phyloP scores from a whole-genome alignment of 202 grass and related monocot genomes.

The Panicum virgatum region DNA sequence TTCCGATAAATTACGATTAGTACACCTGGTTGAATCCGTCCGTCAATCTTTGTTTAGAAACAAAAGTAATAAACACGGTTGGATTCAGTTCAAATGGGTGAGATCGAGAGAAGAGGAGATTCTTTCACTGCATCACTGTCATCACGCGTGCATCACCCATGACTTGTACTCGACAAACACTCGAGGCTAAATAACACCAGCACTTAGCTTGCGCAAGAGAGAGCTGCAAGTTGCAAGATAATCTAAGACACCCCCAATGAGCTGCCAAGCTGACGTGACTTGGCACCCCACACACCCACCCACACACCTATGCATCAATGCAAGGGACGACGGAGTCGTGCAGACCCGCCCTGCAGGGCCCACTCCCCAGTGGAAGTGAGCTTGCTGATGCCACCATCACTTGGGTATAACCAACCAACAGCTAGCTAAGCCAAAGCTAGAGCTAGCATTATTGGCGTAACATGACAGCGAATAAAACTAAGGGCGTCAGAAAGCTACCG shows the following conservation, averaged over 20 bases:
- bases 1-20: neutral
- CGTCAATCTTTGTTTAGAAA: neutral
- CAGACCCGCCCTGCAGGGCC: neutral
- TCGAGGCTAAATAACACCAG: neutral
- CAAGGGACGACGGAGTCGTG: neutral
- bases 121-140: neutral
- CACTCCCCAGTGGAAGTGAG: neutral
- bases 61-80: neutral
- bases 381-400: neutral
- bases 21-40: conserved; percentile 39
- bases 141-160: neutral
- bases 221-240: conserved; percentile 37
- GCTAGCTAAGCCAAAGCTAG: too few relatives aligned
- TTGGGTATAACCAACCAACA: neutral
- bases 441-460: neutral
- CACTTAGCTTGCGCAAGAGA: neutral
- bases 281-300: too few relatives aligned
- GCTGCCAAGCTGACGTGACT: neutral
- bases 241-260: neutral
- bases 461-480: conserved; percentile 13
- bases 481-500: neutral
- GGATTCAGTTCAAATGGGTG: conserved; percentile 10
- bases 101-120: conserved; percentile 13
- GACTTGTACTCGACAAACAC: conserved; percentile 11
- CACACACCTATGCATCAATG: neutral